Evolutionary conservation across 352 stramenopile species (phyloP), one percentile per base, ranked within the genome.

Genomic region (Pythium insidiosum): DNA sequence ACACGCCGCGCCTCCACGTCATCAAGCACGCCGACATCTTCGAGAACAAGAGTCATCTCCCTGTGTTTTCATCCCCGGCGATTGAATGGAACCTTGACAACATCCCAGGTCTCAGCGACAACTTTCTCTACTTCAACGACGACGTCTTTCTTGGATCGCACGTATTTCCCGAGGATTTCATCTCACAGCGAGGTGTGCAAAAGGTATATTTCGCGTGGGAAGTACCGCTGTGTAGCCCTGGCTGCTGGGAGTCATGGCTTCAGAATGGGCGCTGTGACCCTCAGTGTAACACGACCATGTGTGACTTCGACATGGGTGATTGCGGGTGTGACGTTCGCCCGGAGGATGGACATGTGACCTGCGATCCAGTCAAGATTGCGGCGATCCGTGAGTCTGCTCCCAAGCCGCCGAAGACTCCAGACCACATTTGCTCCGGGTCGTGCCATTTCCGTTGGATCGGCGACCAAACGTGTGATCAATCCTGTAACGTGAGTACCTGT

Each of bases 81-180:
- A 98, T 98, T 49, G 91, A 97, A 63, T 86, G 86, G 66, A 93
- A 91, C 45, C 50, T 98, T 9, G 93, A 97, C 61, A 88, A 87
- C 47, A 97, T 98, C 47, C 88, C 83, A 0, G 88, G 84, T 1
- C 63, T 98, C 6, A 95, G 81, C 43, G 65, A 94, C 18, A 79
- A 83, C 44, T 98, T 98, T 54, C 47, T 98, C 4, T 98, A 98
- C 62, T 97, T 98, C 52, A 98, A 98, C 56, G 93, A 98, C 58
- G 92, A 98, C 61, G 91, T 98, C 9, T 94, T 98, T 51, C 66
- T 98, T 1, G 93, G 91, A 29, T 71, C 83, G 13, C 63, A 66
- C 10, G 77, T 95, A 11, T 66, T 73, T 37, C 93, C 93, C 0
- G 85, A 96, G 36, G 93, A 98, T 51, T 98, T 98, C 73, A 67